A percentile compares a stretch with the other conserved stretches of the same genome.
These are phyloP conservation scores for Colletotrichum sp. DNA, from an alignment of 2,329 filamentous ascomycete species.

Conservation along the genomic window DNA sequence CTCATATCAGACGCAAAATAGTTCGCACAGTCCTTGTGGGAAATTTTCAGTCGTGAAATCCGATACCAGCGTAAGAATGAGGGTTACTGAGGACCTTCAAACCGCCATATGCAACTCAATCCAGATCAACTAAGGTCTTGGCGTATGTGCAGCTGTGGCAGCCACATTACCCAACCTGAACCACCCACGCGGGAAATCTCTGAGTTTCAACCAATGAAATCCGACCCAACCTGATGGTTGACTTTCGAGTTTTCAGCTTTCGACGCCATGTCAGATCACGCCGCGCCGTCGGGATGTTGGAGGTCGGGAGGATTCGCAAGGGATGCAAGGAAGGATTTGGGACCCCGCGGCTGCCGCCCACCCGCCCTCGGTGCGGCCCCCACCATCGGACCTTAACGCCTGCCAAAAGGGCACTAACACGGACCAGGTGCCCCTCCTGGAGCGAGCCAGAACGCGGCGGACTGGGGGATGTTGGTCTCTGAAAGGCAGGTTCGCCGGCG, in stretches of 20 bases:
- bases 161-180: not conserved
- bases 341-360: not conserved
- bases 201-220: fast-evolving
- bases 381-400: not conserved
- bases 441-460: slow-evolving; percentile 1
- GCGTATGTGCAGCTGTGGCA: not conserved
- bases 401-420: slow-evolving; percentile 3
- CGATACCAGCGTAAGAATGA: too few species aligned
- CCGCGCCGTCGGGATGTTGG: not conserved
- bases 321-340: not conserved
- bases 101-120: too few species aligned
- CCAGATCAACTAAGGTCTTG: not conserved
- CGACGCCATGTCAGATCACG: not conserved
- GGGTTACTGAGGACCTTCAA: too few species aligned
- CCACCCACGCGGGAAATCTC: not conserved
- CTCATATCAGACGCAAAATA: too few species aligned
- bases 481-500: slow-evolving; percentile 4
- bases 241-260: not conserved
- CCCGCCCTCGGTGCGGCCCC: not conserved
- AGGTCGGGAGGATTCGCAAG: not conserved
- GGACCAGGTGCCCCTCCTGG: slow-evolving; percentile 11
- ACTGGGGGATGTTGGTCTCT: slow-evolving; percentile 3
- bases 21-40: too few species aligned
- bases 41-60: too few species aligned
- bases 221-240: not conserved